Base-by-base conservation (phyloP, 805 yeast species). In the Maudiozyma saulgeensis region DNA sequence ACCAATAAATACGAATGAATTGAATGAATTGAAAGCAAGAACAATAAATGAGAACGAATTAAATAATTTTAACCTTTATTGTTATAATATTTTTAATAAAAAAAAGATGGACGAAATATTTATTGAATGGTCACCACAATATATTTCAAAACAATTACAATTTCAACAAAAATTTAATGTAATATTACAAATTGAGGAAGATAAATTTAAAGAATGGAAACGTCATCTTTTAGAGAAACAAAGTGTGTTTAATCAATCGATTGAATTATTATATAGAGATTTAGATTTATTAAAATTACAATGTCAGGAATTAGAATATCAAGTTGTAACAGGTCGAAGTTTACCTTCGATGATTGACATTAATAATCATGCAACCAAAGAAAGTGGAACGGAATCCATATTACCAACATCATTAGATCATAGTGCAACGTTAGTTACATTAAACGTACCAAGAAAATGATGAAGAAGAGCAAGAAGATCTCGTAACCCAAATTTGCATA, bases 171-270 rank as follows among this genome's bases (percentile, higher is more conserved):
- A 67, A 49, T 76, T 74, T 47, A 67, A 72, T 21, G 74, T 68
- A 18, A 60, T 71, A 23, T 74, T 79, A 41, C 60, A 65, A 13
- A 49, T 58, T 3, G 83, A 83, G 59, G 87, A 82, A 52, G 66
- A 61, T 44, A 74, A 77, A 53, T 82, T 82, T 54, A 77, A 76
- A 58, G 79, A 75, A 32, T 81, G 87, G 87, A 80, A 80, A 58
- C 66, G 63, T 49, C 77, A 77, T 0, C 67, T 84, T 44, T 70
- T 76, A 45, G 71, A 69, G 18, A 77, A 77, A 57, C 89, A 84
- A 63, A 69, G 67, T n/a, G 63, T 63, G 47, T 75, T 79, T 53
- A 82, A 82, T 55, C 63, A 68, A 42, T 84, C 78, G 48, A 74
- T 84, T 50, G 80, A 76, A 49, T 59, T 54, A 11, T 52, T 69